Base-by-base conservation (phyloP, 768 basidiomycete species). In the Boletellus emodensis region DNA sequence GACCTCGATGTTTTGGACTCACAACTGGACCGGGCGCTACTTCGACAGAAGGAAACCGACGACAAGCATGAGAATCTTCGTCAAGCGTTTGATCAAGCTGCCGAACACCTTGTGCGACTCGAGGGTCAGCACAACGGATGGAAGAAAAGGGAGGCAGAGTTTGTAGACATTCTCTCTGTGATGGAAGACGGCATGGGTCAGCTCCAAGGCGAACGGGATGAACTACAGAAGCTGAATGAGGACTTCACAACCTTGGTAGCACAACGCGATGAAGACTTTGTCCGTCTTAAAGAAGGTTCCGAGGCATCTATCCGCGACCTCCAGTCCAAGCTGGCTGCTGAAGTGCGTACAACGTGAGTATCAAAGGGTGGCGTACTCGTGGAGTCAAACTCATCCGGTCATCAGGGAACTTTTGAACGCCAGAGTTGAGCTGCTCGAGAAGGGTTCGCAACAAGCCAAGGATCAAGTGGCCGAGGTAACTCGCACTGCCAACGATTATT, bases 1-100 rank as follows among this genome's bases (percentile, higher is more conserved):
- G 94, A 97, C 60, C 75, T 95, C 40, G 90, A 94, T 49, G 76
- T 82, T 3, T 74, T 95, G 12, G 91, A 94, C 59, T 85, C 84
- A 4, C 92, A 97, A 61, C 77, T 95, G 9, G 90, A 90, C 49
- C 80, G 87, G 8, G 85, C 88, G 0, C 75, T 93, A 61, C 76
- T 80, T 35, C 74, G 85, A 38, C 87, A 91, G 67, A 89, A 85
- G 65, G 83, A 89, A 57, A 82, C 78, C 38, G 88, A 92, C 52
- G 85, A 87, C 66, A 89, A 88, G 60, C 80, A 89, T 52, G 82
- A 84, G 50, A 75, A 80, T 13, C 73, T 91, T 44, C 77, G 82
- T 24, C 72, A 78, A 43, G 86, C 84, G 14, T 92, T 93, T 63
- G 85, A 90, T 45, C 77, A 91, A 57, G 91, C 92, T 17, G 87